These are phyloP conservation scores for Populus simonii DNA, from an alignment of 345 rosid species.

Conservation along the genomic window DNA sequence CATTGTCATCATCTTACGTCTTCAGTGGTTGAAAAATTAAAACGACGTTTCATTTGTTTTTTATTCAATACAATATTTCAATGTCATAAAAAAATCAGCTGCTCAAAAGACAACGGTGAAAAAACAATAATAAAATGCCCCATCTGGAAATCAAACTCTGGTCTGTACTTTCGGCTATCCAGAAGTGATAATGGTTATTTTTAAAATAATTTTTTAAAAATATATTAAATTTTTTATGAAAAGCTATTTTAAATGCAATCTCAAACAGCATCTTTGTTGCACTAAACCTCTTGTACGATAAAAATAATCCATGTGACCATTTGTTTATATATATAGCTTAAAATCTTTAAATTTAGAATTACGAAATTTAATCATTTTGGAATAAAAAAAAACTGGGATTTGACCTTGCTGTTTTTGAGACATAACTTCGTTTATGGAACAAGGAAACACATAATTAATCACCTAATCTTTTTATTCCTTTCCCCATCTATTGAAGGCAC, in stretches of 20 bases:
- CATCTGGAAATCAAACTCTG: slow-evolving; percentile 26
- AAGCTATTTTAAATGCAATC: too few species aligned
- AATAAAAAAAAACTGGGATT: background rate
- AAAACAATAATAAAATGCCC: background rate
- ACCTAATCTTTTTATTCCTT: too few species aligned
- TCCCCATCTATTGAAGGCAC: too few species aligned
- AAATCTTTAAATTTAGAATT: background rate
- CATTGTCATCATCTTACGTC: background rate
- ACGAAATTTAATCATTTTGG: background rate
- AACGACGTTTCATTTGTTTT: background rate
- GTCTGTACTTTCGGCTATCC: slow-evolving; percentile 17
- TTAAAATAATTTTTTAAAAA: too few species aligned
- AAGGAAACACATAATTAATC: too few species aligned
- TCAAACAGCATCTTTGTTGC: slow-evolving; percentile 4
- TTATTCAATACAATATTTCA: too few species aligned
- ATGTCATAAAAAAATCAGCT: background rate
- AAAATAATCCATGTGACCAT: too few species aligned
- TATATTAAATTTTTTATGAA: too few species aligned
- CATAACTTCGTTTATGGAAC: too few species aligned
- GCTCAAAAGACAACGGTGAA: background rate
- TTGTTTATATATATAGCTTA: too few species aligned
- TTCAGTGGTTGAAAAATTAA: background rate
- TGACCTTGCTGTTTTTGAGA: background rate
- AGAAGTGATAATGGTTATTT: too few species aligned
- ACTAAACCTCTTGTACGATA: slow-evolving; percentile 37